Evolutionary conservation across 352 stramenopile genomes (phyloP).

Genomic region (Globisporangium apiculatum): DNA sequence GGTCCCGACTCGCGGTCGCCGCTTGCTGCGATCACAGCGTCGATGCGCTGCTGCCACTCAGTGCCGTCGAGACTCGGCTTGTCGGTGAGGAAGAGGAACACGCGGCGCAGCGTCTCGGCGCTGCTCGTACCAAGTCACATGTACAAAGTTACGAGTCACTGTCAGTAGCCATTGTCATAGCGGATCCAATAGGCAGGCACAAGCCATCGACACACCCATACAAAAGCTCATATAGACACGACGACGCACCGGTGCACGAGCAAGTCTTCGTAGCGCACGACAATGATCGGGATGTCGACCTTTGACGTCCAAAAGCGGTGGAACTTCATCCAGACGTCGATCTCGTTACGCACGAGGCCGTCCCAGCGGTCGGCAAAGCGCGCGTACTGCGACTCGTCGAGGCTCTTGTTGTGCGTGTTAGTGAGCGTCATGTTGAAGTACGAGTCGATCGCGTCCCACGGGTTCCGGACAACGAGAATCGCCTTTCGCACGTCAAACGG

Average conservation of each 20-base stretch:
- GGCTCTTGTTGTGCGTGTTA: conserved; percentile 90
- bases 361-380: conserved; percentile 88
- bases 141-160: background rate
- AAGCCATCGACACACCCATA: background rate
- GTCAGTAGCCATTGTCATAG: background rate
- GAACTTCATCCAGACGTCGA: conserved; percentile 90
- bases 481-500: conserved; percentile 64
- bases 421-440: conserved; percentile 99
- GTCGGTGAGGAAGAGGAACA: conserved; percentile 76
- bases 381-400: conserved; percentile 82
- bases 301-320: conserved; percentile 87
- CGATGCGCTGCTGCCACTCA: conserved; percentile 67
- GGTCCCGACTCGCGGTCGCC: conserved; percentile 50
- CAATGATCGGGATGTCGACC: conserved; percentile 85
- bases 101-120: conserved; percentile 66
- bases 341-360: conserved; percentile 86
- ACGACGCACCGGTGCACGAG: conserved; percentile 53
- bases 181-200: background rate
- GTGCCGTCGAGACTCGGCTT: conserved; percentile 57
- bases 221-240: background rate
- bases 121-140: conserved; percentile 8
- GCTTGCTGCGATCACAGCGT: conserved; percentile 45
- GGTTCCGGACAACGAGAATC: conserved; percentile 92
- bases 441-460: conserved; percentile 98
- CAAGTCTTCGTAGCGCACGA: conserved; percentile 91